These are phyloP conservation scores for Chondrus crispus DNA, from an alignment of 23 red algal genomes.

Conservation along the genomic window DNA sequence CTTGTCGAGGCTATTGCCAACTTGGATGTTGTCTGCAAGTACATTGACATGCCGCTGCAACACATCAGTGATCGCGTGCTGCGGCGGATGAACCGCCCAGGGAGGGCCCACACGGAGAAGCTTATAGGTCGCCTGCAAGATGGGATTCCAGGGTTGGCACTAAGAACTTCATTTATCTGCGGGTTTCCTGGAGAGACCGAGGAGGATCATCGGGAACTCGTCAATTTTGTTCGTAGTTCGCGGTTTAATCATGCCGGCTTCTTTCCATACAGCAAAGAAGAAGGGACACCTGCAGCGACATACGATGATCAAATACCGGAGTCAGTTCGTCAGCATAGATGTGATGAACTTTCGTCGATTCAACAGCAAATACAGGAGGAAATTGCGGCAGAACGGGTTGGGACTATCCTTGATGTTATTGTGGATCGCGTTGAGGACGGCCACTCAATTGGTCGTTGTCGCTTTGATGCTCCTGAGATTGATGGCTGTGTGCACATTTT, in stretches of 20 bases:
- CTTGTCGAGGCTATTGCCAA: slow-evolving; percentile 84
- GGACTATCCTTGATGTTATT: slow-evolving; percentile 66
- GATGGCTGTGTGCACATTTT: slow-evolving; percentile 87
- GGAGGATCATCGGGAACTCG: slow-evolving; percentile 77
- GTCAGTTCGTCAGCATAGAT: slow-evolving; percentile 48
- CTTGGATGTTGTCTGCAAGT: slow-evolving; percentile 75
- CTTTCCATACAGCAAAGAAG: slow-evolving; percentile 86
- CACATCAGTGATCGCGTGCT: slow-evolving; percentile 84
- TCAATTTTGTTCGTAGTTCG: slow-evolving; percentile 51
- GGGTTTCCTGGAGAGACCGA: slow-evolving; percentile 94
- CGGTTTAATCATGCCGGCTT: slow-evolving; percentile 84
- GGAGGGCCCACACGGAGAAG: slow-evolving; percentile 41
- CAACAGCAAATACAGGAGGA: slow-evolving; percentile 93
- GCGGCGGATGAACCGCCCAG: slow-evolving; percentile 82
- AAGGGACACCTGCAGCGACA: slow-evolving; percentile 73
- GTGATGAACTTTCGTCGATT: slow-evolving; percentile 84
- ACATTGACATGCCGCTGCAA: slow-evolving; percentile 97
- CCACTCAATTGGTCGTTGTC: slow-evolving; percentile 74
- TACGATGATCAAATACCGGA: slow-evolving; percentile 46
- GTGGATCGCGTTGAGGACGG: slow-evolving; percentile 85
- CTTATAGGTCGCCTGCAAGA: slow-evolving; percentile 62
- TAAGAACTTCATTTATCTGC: slow-evolving; percentile 91
- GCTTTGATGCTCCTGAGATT: slow-evolving; percentile 96
- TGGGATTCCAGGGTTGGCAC: slow-evolving; percentile 66
- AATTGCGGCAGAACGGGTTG: slow-evolving; percentile 59